Evolutionary conservation across 768 basidiomycete species (phyloP), one percentile per base, ranked within the genome.

Genomic region (Calocybe cyanea): DNA sequence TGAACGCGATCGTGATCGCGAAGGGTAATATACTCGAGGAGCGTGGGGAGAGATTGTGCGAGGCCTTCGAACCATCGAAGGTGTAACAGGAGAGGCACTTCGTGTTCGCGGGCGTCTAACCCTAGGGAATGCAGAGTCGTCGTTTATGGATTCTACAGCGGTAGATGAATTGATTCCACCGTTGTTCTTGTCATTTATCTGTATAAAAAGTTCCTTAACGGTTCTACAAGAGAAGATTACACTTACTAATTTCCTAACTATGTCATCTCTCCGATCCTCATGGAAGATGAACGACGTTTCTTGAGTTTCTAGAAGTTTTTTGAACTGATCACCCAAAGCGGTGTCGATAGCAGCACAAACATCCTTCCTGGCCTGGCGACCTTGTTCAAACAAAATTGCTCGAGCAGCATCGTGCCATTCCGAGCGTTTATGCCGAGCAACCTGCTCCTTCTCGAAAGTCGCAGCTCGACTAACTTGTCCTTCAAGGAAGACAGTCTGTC

Each of bases 351-450:
- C 11, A 15, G 21, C 17, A 33, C 43, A 49, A 3, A 17, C 19
- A 6, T 40, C 38, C 24, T 41, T 35, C 15, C 31, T 30, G 4
- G 21, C 23, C 18, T 45, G 38, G 13, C 48, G 38, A 2, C 38
- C 38, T 17, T 36, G 23, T 5, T 18, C 9, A 14, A 44, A 11
- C 7, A 40, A 32, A 6, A 23, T 21, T 7, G 18, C 19, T 15
- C 48, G 42, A 32, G 19, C 34, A 10, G 32, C n/a, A 14, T 6
- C 17, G 23, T 41, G 32, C 48, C 43, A 44, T 14, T 44, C 48
- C n/a, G 48, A 44, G 32, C 33, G 38, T 23, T 44, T 28, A 6
- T 18, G 31, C 7, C 31, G 14, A 10, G 24, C 32, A 4, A 11
- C 43, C 19, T 44, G 32, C 3, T 36, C 24, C 7, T 5, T 9